phyloP scores from a whole-genome alignment of 805 yeast species.

The Lipomyces lipofer region DNA sequence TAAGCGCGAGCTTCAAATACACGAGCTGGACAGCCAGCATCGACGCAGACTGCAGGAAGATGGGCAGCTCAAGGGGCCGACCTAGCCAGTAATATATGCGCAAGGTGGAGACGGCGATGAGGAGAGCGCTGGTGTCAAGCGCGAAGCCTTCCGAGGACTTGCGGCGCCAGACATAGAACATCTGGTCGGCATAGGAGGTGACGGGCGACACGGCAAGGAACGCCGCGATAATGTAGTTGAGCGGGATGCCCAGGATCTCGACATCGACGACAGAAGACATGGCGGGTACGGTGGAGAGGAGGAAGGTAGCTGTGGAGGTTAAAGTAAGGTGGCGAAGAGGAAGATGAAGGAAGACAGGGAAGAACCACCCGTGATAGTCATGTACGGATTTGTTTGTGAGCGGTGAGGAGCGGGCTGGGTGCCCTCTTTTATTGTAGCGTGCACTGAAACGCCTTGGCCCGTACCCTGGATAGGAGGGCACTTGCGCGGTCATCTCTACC shows the following conservation, averaged over 20 bases:
- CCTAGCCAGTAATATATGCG: slow-evolving; percentile 76
- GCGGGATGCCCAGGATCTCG: slow-evolving; percentile 49
- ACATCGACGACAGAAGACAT: slow-evolving; percentile 39
- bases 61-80: slow-evolving; percentile 76
- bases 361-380: no score
- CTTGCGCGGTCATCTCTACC: no score
- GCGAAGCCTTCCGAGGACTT: slow-evolving; percentile 78
- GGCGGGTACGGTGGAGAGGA: background rate
- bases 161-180: slow-evolving; percentile 62
- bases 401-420: no score
- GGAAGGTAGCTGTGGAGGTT: background rate
- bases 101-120: slow-evolving; percentile 74
- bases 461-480: no score
- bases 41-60: slow-evolving; percentile 75
- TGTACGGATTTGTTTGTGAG: no score
- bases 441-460: no score
- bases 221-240: slow-evolving; percentile 60
- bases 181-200: slow-evolving; percentile 83
- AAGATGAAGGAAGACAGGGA: no score
- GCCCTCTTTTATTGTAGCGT: no score
- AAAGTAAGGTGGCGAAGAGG: background rate
- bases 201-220: slow-evolving; percentile 79
- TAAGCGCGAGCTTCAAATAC: slow-evolving; percentile 62
- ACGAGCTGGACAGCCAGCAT: slow-evolving; percentile 79
- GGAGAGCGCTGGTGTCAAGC: slow-evolving; percentile 88